Evolutionary conservation across 352 stramenopile species (phyloP).

Genomic region (Pythium periplocum): DNA sequence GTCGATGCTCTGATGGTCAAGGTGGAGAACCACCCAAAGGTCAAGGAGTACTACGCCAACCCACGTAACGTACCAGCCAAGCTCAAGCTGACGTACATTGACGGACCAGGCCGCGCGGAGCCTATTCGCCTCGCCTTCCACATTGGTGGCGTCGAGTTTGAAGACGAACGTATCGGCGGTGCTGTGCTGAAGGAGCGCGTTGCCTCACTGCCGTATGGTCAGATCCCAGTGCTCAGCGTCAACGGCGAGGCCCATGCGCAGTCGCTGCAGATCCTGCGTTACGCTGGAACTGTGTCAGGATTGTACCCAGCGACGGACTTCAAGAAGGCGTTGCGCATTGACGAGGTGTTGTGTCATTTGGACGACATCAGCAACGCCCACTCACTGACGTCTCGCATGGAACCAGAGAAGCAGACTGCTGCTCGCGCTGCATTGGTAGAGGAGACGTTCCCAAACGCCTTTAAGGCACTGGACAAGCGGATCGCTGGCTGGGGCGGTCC

Average conservation of each 20-base stretch:
- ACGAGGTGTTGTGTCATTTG: conserved; percentile 19
- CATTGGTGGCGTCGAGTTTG: conserved; percentile 50
- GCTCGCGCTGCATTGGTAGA: conserved; percentile 9
- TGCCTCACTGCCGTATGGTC: conserved; percentile 22
- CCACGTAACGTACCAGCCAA: conserved; percentile 11
- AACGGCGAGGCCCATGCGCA: conserved; percentile 35
- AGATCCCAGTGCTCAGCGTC: conserved; percentile 28
- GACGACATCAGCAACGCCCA: conserved; percentile 16
- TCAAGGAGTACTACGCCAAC: conserved; percentile 29
- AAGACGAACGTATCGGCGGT: conserved; percentile 42
- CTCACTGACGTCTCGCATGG: conserved; percentile 15
- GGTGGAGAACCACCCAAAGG: conserved; percentile 22
- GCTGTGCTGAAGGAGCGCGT: conserved; percentile 23
- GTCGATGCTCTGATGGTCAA: conserved; percentile 14
- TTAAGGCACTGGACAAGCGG: conserved; percentile 8
- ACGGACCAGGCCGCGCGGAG: conserved; percentile 34
- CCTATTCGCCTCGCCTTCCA: conserved; percentile 43
- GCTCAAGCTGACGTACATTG: conserved; percentile 75
- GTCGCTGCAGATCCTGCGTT: conserved; percentile 33
- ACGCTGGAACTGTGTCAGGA: conserved; percentile 22
- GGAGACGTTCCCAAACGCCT: conserved; percentile 3
- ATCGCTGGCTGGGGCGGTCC: conserved; percentile 8
- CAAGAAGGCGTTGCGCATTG: conserved; percentile 15
- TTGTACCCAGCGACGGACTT: conserved; percentile 28
- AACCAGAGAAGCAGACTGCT: conserved; percentile 8